Evolutionary conservation across 1,284 basidiomycete genomes (phyloP).

Genomic region (Pascua guehoae): DNA sequence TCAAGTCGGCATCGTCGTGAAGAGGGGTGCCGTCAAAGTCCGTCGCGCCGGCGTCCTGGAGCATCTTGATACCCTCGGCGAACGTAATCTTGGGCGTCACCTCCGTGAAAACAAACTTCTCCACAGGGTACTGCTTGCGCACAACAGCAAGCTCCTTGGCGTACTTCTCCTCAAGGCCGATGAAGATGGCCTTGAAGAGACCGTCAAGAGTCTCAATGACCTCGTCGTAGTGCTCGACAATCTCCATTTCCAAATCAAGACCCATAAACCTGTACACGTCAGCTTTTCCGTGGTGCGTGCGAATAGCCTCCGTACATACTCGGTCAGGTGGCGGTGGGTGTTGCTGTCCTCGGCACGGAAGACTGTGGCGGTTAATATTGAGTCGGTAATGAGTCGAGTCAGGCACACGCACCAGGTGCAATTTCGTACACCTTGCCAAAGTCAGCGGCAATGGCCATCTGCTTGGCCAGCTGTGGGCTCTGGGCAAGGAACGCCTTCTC

Average conservation of each 20-base stretch:
- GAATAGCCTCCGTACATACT: constrained; percentile 43
- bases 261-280: constrained; percentile 65
- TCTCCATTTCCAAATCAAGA: constrained; percentile 97
- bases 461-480: constrained; percentile 94
- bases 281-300: too few relatives aligned
- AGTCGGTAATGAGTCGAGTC: neutral
- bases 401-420: constrained; percentile 54
- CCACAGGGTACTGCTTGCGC: constrained; percentile 81
- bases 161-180: constrained; percentile 71
- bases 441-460: constrained; percentile 99
- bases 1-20: constrained; percentile 77
- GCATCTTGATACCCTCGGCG: constrained; percentile 78
- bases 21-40: constrained; percentile 54
- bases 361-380: constrained; percentile 39
- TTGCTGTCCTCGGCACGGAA: constrained; percentile 99
- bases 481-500: constrained; percentile 88
- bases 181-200: constrained; percentile 80
- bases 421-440: constrained; percentile 98
- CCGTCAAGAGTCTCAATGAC: constrained; percentile 82
- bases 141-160: constrained; percentile 75
- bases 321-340: constrained; percentile 96
- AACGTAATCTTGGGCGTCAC: constrained; percentile 79
- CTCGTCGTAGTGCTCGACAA: constrained; percentile 98
- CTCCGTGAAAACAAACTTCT: constrained; percentile 80
- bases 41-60: constrained; percentile 74